These are phyloP conservation scores for Sphenostylis stenocarpa DNA, from an alignment of 306 rosid species.

Conservation along the genomic window DNA sequence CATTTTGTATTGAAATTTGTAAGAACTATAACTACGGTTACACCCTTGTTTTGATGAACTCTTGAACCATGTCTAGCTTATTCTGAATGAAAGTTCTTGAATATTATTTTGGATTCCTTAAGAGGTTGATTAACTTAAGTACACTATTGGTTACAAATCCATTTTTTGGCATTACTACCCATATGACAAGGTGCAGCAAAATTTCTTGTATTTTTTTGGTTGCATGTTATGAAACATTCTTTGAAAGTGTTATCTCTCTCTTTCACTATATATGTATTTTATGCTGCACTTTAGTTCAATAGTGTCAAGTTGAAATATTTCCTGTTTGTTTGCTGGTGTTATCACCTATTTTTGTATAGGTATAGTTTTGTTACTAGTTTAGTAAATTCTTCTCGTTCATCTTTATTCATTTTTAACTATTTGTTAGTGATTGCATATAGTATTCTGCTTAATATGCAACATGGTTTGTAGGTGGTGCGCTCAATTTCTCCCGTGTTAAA, in stretches of 20 bases:
- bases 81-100: not conserved
- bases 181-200: not conserved
- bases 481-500: constrained; percentile 75
- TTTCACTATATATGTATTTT: not conserved
- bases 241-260: not conserved
- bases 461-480: constrained; percentile 70
- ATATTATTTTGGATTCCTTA: not conserved
- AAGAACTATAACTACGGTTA: not conserved
- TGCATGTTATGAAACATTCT: not conserved
- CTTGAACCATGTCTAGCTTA: not conserved
- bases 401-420: not conserved
- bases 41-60: not conserved
- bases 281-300: not conserved
- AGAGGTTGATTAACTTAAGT: not conserved
- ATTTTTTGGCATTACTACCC: not conserved
- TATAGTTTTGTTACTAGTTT: not conserved
- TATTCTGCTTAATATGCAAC: constrained; percentile 25
- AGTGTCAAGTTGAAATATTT: not conserved
- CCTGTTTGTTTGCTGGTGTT: not conserved
- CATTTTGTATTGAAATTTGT: not conserved
- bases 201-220: not conserved
- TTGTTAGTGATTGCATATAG: not conserved
- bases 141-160: not conserved
- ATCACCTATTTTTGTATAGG: not conserved
- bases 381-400: not conserved